These are phyloP conservation scores for Phytopythium chamaehyphon DNA, from an alignment of 352 stramenopile species.

Conservation along the genomic window DNA sequence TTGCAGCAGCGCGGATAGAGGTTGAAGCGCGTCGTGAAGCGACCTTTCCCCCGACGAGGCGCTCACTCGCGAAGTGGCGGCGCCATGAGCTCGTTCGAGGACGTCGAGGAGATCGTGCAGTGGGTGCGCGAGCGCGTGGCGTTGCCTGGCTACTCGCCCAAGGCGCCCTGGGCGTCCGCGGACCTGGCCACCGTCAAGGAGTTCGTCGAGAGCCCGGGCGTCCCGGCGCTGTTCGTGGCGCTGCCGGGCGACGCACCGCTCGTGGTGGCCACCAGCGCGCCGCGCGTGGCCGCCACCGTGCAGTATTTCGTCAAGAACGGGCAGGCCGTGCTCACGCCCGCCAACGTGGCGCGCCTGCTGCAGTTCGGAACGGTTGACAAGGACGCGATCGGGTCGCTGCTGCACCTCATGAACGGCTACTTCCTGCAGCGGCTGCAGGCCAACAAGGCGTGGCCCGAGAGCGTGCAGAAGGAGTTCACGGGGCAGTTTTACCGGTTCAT, in stretches of 20 bases:
- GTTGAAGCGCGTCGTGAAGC: too few relatives aligned
- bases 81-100: constrained; percentile 78
- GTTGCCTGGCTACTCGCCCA: constrained; percentile 61
- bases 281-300: constrained; percentile 39
- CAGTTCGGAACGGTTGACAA: constrained; percentile 79
- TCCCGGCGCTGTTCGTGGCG: constrained; percentile 69
- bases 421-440: constrained; percentile 77
- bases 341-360: constrained; percentile 49
- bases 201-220: constrained; percentile 65
- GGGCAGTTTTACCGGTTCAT: constrained; percentile 95
- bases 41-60: too few relatives aligned
- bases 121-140: constrained; percentile 83
- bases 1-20: too few relatives aligned
- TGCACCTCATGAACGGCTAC: constrained; percentile 84
- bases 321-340: constrained; percentile 53
- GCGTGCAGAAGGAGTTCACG: constrained; percentile 92
- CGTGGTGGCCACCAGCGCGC: constrained; percentile 49
- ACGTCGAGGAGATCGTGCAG: constrained; percentile 79
- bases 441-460: constrained; percentile 89
- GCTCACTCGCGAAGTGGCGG: too few relatives aligned
- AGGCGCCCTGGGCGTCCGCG: constrained; percentile 68
- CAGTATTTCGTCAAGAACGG: constrained; percentile 91
- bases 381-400: constrained; percentile 72
- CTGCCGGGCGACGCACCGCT: constrained; percentile 37
- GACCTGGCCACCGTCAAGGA: constrained; percentile 82